Percentiles rank a stretch among this genome's conserved stretches.
These are phyloP conservation scores for Lyophyllum semitale DNA, from an alignment of 768 basidiomycete species.

Conservation along the genomic window DNA sequence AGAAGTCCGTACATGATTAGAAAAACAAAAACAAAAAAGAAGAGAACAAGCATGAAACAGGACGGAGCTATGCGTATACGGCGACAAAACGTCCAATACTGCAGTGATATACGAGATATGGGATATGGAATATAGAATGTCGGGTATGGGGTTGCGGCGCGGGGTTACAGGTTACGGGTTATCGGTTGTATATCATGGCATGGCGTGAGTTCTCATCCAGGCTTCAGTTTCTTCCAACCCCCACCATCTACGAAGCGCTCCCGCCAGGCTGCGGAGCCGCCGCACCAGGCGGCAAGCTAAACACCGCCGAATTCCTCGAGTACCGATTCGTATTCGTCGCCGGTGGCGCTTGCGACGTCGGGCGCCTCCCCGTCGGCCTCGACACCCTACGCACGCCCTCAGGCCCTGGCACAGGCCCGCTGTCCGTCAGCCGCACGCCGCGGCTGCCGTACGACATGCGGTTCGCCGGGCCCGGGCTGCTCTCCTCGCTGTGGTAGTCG, in stretches of 20 bases:
- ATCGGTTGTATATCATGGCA: not conserved
- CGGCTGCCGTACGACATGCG: conserved; percentile 42
- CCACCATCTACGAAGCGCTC: not conserved
- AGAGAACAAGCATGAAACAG: not conserved
- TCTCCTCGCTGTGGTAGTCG: conserved; percentile 30
- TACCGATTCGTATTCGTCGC: conserved; percentile 22
- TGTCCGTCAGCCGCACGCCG: conserved; percentile 79
- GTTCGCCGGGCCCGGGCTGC: conserved; percentile 27
- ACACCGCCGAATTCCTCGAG: conserved; percentile 14
- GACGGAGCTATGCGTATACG: no score
- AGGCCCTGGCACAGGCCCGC: conserved; percentile 79
- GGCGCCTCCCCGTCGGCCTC: conserved; percentile 56
- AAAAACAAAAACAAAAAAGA: not conserved
- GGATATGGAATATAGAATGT: not conserved
- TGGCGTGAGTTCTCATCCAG: not conserved
- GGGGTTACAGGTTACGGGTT: not conserved
- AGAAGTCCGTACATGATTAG: not conserved
- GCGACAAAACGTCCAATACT: not conserved
- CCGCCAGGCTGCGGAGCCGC: conserved; percentile 8
- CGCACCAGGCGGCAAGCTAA: conserved; percentile 9
- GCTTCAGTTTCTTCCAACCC: not conserved
- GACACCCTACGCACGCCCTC: conserved; percentile 82
- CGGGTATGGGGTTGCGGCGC: no score
- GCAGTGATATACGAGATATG: not conserved
- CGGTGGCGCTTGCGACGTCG: conserved; percentile 58